Base-by-base conservation (phyloP, 306 rosid species). In the Vigna trinervia region DNA sequence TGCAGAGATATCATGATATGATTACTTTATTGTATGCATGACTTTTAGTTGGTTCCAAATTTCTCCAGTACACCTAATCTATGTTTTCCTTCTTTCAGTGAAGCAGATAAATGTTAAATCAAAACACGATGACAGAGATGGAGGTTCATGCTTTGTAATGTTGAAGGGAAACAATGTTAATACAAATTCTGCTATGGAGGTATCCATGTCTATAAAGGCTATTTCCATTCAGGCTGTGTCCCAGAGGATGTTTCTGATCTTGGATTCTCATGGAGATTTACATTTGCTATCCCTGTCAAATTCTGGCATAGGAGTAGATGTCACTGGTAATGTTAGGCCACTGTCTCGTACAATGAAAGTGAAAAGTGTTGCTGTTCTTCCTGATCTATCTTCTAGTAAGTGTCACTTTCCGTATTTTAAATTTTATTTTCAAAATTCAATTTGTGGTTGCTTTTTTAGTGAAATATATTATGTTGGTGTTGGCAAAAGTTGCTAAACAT, bases 191-290 rank as follows among this genome's bases (percentile, higher is more conserved):
- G 72, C 36, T 8, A 68, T 77, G 38, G 79, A 48, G 82, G 67
- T 75, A 68, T 51, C 75, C 15, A 85, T 50, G 78, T 84, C 91
- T 4, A 50, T 81, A 48, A 92, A 92, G 82, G 88, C 89, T 69
- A 80, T 89, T 83, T 89, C 96, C 65, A 83, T 92, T 89, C 91
- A 92, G 64, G 90, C 93, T 51, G 66, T 92, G 73, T 92, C 96
- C 68, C 88, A 85, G 53, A 87, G 78, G 75, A 88, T 80, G 83
- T 86, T 86, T 80, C 48, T 92, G 74, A 81, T 90, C 76, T 80
- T 92, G 85, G 97, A 90, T 78, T 92, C 98, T 5, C 86, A 63
- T 76, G 98, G 98, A 83, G 88, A 85, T 57, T 78, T 92, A 79
- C 93, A 88, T 80, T 69, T 88, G 69, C 84, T 94, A 84, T 82